Evolutionary conservation across 257 asterid species (phyloP).

Genomic region (Solanum chilense): DNA sequence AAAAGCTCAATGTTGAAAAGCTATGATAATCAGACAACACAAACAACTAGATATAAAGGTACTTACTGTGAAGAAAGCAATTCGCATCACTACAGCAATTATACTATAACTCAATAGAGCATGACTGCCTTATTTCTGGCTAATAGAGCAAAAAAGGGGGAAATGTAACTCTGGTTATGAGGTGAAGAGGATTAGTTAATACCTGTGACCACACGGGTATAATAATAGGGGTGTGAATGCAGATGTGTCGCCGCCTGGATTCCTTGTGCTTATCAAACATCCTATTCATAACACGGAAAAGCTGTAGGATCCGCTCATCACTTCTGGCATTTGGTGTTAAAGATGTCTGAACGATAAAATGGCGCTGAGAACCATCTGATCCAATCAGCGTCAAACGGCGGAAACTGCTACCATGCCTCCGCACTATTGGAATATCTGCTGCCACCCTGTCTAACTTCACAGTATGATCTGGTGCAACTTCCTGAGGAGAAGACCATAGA

Average conservation of each 20-base stretch:
- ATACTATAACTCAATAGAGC: neutral
- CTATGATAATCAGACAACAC: neutral
- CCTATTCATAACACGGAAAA: constrained; percentile 89
- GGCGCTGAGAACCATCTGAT: constrained; percentile 98
- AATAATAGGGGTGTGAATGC: constrained; percentile 91
- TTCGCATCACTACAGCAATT: neutral
- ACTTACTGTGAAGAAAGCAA: neutral
- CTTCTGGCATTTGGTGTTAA: constrained; percentile 99
- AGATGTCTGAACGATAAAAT: constrained; percentile 97
- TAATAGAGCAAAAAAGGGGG: neutral
- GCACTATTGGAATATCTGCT: constrained; percentile 89
- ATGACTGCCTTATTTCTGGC: neutral
- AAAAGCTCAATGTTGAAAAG: neutral
- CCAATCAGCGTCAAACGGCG: constrained; percentile 93
- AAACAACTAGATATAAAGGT: neutral
- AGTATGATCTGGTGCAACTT: constrained; percentile 97
- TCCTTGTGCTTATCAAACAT: constrained; percentile 99
- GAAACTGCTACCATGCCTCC: constrained; percentile 99
- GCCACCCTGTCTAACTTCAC: constrained; percentile 96
- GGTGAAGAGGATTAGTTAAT: neutral
- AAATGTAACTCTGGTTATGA: neutral
- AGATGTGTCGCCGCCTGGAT: constrained; percentile 90
- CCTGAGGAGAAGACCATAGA: constrained; percentile 26
- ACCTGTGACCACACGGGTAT: constrained; percentile 99
- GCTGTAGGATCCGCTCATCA: constrained; percentile 97